Evolutionary conservation across 2,329 filamentous ascomycete genomes (phyloP), one percentile per base, ranked within the genome.

Genomic region (Cryoendolithus antarcticus): DNA sequence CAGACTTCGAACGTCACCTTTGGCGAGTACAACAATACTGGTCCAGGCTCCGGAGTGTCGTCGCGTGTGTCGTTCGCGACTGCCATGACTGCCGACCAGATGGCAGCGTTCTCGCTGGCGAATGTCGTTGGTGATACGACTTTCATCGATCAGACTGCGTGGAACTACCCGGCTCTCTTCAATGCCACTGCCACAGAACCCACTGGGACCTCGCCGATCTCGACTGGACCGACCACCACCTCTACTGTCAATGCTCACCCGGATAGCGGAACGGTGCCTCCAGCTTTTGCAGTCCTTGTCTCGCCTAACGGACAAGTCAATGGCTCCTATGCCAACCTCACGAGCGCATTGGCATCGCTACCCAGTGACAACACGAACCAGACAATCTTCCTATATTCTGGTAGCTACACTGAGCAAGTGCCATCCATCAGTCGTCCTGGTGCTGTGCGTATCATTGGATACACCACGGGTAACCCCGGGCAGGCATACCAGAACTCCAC

Each of bases 1-100:
- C 62, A 67, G 32, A 75, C 71, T 1, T 60, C 58, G 15, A 60
- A 71, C 30, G 69, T 79, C 2, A 56, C 62, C 13, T 78, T 71
- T 46, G 70, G 60, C 7, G 76, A 80, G 60, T 80, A 70, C 50
- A 58, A 53, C 32, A 80, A 80, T 56, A 66, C 66, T 1, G 76
- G 76, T 1, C 53, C 61, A 24, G 75, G 76, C 2, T 62, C 74
- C 2, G 70, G 71, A 1, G 41, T 42, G 9, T 48, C 51, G n/a
- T 64, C 62, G 0, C 61, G 75, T 37, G 72, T 70, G 9, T 61
- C 59, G 38, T 73, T 71, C 47, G 55, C 63, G 3, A 62, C 57
- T 30, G 62, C 57, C 39, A 45, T 69, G 34, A 53, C 49, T 21
- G 43, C 56, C 4, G 39, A 52, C 9, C 54, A 63, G 37, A 63